phyloP scores from a whole-genome alignment of 768 basidiomycete species.

The Leccinum longicurvipes region DNA sequence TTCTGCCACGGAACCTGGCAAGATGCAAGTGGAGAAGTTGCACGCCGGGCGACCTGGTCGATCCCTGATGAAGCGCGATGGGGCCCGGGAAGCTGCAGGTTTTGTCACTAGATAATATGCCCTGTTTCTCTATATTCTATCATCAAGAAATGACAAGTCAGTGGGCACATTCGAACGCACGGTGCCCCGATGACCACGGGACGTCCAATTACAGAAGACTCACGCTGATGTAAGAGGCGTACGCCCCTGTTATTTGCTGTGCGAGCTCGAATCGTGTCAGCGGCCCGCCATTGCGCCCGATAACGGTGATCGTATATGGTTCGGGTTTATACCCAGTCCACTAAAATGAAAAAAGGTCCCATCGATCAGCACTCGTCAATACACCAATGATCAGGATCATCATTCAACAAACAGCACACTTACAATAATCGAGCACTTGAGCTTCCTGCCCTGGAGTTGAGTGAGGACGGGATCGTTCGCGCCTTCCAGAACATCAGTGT shows the following conservation, averaged over 20 bases:
- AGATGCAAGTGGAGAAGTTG: constrained; percentile 10
- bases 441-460: too few species aligned
- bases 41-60: background rate
- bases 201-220: background rate
- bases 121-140: background rate
- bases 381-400: background rate
- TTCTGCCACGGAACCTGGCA: background rate
- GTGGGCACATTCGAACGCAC: background rate
- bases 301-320: background rate
- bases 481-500: background rate
- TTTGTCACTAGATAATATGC: background rate
- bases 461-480: background rate
- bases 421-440: constrained; percentile 1
- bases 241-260: background rate
- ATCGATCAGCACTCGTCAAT: background rate
- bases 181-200: background rate
- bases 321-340: constrained; percentile 7
- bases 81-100: background rate
- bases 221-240: background rate
- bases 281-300: background rate
- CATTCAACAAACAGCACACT: background rate
- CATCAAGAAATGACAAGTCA: background rate
- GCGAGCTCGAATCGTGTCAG: constrained; percentile 7
- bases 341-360: background rate
- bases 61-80: constrained; percentile 13